A percentile compares a stretch with the other conserved stretches of the same genome.
phyloP scores from a whole-genome alignment of 2,329 filamentous ascomycete genomes.

The Teratosphaeria nubilosa region DNA sequence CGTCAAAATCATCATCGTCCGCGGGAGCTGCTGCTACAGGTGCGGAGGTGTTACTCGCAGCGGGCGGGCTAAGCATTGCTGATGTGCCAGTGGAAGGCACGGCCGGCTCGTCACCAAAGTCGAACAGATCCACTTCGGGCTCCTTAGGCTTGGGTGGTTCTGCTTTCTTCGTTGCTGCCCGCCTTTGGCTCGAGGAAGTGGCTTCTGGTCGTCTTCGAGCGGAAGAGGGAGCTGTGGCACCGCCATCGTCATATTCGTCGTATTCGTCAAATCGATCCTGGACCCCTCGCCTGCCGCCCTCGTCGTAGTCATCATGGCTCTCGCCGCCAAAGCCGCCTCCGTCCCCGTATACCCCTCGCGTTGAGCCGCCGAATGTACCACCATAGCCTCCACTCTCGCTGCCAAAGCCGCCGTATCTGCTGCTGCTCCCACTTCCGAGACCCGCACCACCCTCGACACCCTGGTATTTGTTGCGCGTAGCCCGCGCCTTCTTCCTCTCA shows the following conservation, averaged over 20 bases:
- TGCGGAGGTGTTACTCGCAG: constrained; percentile 16
- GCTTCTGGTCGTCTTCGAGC: constrained; percentile 41
- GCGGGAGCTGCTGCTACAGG: constrained; percentile 31
- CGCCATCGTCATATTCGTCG: constrained; percentile 83
- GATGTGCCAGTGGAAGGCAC: constrained; percentile 37
- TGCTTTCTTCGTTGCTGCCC: constrained; percentile 47
- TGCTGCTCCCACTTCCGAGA: constrained; percentile 44
- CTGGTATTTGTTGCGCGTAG: constrained; percentile 88
- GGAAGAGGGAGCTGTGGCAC: constrained; percentile 37
- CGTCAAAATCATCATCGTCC: constrained; percentile 91
- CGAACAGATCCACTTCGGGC: constrained; percentile 86
- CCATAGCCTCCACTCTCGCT: constrained; percentile 56
- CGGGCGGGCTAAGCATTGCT: constrained; percentile 1
- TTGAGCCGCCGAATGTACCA: constrained; percentile 46
- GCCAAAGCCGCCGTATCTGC: constrained; percentile 82
- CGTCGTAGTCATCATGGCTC: constrained; percentile 48
- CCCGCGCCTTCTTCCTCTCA: constrained; percentile 75
- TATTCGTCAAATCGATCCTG: constrained; percentile 82
- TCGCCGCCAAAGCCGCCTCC: constrained; percentile 86
- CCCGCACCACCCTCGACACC: constrained; percentile 77
- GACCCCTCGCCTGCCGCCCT: constrained; percentile 51
- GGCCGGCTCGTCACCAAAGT: constrained; percentile 68
- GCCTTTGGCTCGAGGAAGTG: constrained; percentile 25
- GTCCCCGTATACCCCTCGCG: constrained; percentile 79
- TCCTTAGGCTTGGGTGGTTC: constrained; percentile 70